phyloP scores from a whole-genome alignment of 768 basidiomycete species.

The Boletus vermiculosoides region DNA sequence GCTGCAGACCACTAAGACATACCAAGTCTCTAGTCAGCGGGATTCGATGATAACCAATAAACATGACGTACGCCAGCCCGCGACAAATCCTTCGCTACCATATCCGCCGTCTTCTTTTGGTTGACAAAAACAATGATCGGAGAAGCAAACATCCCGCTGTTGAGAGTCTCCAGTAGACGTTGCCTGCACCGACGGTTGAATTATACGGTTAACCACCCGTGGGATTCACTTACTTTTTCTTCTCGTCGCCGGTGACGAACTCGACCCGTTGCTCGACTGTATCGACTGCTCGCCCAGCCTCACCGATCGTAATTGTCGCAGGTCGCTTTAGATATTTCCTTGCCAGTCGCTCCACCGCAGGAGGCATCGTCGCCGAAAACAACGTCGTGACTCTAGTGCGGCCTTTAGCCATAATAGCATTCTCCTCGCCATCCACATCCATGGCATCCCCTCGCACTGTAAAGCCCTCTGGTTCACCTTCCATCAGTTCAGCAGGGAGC shows the following conservation, averaged over 20 bases:
- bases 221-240: conserved; percentile 76
- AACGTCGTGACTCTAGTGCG: conserved; percentile 90
- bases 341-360: conserved; percentile 92
- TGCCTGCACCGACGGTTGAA: conserved; percentile 48
- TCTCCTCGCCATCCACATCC: conserved; percentile 74
- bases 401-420: conserved; percentile 51
- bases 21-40: conserved; percentile 2
- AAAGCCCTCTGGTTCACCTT: conserved; percentile 56
- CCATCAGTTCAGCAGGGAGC: conserved; percentile 82
- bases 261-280: conserved; percentile 97
- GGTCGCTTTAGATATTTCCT: conserved; percentile 92
- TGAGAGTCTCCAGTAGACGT: conserved; percentile 87
- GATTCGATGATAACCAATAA: neutral
- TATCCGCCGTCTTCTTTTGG: conserved; percentile 98
- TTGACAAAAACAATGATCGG: conserved; percentile 99
- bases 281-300: conserved; percentile 96
- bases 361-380: conserved; percentile 98
- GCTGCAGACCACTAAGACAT: conserved; percentile 75
- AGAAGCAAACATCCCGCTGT: conserved; percentile 75
- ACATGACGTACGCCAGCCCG: conserved; percentile 74
- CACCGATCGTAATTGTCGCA: conserved; percentile 96
- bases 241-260: conserved; percentile 89
- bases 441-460: conserved; percentile 48
- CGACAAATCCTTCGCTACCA: conserved; percentile 92
- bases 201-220: neutral